Evolutionary conservation across 306 rosid genomes (phyloP).

Genomic region (Corylus avellana): DNA sequence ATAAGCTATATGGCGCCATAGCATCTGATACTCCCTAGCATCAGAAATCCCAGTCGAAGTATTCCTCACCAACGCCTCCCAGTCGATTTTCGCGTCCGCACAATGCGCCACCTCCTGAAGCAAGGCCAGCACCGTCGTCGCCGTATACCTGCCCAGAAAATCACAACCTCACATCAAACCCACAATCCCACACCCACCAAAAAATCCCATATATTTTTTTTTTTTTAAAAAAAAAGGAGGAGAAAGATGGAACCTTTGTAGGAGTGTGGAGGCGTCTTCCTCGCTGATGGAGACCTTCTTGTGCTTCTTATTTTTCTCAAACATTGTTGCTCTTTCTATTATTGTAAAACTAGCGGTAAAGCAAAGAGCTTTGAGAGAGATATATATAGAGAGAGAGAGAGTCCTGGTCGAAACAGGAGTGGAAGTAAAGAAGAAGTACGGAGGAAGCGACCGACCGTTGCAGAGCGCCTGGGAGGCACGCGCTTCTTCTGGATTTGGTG

Average conservation of each 20-base stretch:
- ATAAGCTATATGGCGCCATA: slow-evolving; percentile 95
- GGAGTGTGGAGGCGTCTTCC: slow-evolving; percentile 47
- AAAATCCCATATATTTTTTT: neutral
- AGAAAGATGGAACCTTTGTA: slow-evolving; percentile 41
- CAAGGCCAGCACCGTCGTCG: slow-evolving; percentile 55
- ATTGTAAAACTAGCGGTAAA: neutral
- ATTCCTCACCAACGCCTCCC: slow-evolving; percentile 68
- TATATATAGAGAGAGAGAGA: neutral
- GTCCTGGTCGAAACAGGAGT: neutral
- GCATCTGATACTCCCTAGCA: slow-evolving; percentile 86
- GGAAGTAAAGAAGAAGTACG: neutral
- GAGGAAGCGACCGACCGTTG: slow-evolving; percentile 5
- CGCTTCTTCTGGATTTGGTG: neutral
- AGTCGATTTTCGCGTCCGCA: slow-evolving; percentile 57
- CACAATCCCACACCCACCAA: neutral
- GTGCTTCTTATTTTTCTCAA: slow-evolving; percentile 34
- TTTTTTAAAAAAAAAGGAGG: neutral
- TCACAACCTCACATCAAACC: neutral
- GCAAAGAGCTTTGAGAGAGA: neutral
- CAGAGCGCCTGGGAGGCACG: neutral
- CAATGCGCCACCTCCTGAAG: slow-evolving; percentile 65
- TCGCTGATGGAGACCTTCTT: slow-evolving; percentile 49
- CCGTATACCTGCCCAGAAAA: slow-evolving; percentile 50
- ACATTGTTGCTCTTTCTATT: slow-evolving; percentile 33
- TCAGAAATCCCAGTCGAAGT: slow-evolving; percentile 76